phyloP scores from a whole-genome alignment of 129 eudicot species.

The Tagetes erecta region DNA sequence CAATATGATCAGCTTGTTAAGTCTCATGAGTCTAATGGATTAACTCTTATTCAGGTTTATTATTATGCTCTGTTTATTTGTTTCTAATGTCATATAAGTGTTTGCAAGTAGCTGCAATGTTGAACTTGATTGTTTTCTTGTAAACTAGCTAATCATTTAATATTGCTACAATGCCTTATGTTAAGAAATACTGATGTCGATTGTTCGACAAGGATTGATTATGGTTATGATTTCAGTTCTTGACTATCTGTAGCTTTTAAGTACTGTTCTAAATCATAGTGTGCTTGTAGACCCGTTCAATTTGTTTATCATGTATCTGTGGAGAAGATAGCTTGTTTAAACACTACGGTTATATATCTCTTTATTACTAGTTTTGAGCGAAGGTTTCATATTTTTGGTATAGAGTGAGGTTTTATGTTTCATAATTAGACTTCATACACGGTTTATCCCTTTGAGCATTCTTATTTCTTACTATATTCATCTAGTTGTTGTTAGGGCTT shows the following conservation, averaged over 20 bases:
- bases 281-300: background rate
- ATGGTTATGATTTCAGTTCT: background rate
- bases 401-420: background rate
- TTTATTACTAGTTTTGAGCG: background rate
- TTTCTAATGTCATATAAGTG: background rate
- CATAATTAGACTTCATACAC: background rate
- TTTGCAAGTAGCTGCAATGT: background rate
- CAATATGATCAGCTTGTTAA: constrained; percentile 79
- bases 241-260: background rate
- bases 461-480: background rate
- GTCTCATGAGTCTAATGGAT: constrained; percentile 60
- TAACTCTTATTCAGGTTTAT: constrained; percentile 72
- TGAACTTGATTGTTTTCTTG: background rate
- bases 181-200: background rate
- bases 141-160: background rate
- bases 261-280: background rate
- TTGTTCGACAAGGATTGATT: background rate
- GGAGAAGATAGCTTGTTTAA: background rate
- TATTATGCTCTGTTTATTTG: background rate
- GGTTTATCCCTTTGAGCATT: background rate
- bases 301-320: background rate
- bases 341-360: background rate
- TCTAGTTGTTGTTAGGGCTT: background rate
- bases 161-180: background rate
- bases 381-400: background rate